Base-by-base conservation (phyloP, 371 early-diverging fungal species). In the Lichtheimia corymbifera region DNA sequence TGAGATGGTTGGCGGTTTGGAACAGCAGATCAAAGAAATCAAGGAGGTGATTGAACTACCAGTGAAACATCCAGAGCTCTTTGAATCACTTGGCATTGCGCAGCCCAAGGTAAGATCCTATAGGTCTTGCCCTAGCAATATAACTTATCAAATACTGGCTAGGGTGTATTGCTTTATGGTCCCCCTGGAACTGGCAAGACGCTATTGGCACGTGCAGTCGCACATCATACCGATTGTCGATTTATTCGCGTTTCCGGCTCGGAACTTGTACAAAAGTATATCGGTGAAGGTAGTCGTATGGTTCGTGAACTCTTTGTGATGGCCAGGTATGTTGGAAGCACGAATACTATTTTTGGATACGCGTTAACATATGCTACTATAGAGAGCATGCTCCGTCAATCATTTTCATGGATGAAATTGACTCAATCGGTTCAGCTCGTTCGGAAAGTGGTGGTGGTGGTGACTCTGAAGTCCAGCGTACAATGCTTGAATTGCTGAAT, bases 111-210 rank as follows among this genome's bases (percentile, higher is more conserved):
- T 59, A 64, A 49, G 49, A 49, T 40, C n/a, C 18, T 45, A 51
- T 35, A 6, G 35, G 11, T 9, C 11, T 35, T 28, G 1, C 35
- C 35, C 35, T 54, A 27, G n/a, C n/a, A 24, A 52, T 17, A 67
- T 9, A 53, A 11, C 28, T n/a, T 14, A 17, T 17, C 35, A 40
- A 9, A 13, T 11, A 20, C 30, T 47, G 22, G 44, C 40, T 96
- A 97, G 84, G 99, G 99, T 64, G 99, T 99, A 11, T 75, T 99
- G 62, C 86, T 99, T 4, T 99, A 99, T 73, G 98, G 99, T 18
- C 99, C 99, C 54, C 99, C 99, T 24, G 99, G 99, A 68, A 99
- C 99, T 15, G 99, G 99, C 57, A 99, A 99, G 83, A 99, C 99
- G 5, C 86, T 99, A n/a, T 92, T 97, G 64, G 99, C 99, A 13